Percentiles rank a stretch among this genome's conserved stretches.
Evolutionary conservation across 768 basidiomycete genomes (phyloP).

Genomic region (Botryobasidium botryosum): DNA sequence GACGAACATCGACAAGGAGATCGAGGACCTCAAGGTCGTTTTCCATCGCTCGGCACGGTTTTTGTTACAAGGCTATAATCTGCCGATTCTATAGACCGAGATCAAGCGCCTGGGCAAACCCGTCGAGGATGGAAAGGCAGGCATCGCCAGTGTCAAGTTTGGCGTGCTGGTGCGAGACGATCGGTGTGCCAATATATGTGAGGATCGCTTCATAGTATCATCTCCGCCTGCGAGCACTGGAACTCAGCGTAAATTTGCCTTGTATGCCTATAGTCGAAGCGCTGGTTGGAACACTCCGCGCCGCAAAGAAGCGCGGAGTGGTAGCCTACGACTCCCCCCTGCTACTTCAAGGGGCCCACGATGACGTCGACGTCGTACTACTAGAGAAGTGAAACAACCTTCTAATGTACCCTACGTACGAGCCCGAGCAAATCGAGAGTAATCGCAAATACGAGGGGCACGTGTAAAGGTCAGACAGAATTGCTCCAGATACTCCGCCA

Average conservation of each 20-base stretch:
- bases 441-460: too few relatives aligned
- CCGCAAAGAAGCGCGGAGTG: conserved; percentile 10
- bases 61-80: neutral
- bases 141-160: conserved; percentile 4
- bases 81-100: conserved; percentile 1
- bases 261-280: conserved; percentile 4
- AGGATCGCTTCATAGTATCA: neutral
- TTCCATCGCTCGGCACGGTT: neutral
- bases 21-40: conserved; percentile 8
- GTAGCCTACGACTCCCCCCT: conserved; percentile 8
- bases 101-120: conserved; percentile 9
- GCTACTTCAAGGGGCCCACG: conserved; percentile 10
- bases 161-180: conserved; percentile 10
- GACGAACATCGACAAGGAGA: conserved; percentile 9
- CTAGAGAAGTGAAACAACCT: neutral
- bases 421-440: too few relatives aligned
- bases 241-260: neutral
- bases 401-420: too few relatives aligned
- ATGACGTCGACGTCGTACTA: conserved; percentile 3
- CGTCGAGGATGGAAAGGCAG: conserved; percentile 4
- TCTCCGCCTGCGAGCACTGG: neutral
- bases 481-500: too few relatives aligned
- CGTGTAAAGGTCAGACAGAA: too few relatives aligned
- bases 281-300: conserved; percentile 10
- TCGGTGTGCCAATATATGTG: conserved; percentile 11